A percentile compares a stretch with the other conserved stretches of the same genome.
These are phyloP conservation scores for Eutrema japonicum DNA, from an alignment of 345 rosid genomes.

Conservation along the genomic window DNA sequence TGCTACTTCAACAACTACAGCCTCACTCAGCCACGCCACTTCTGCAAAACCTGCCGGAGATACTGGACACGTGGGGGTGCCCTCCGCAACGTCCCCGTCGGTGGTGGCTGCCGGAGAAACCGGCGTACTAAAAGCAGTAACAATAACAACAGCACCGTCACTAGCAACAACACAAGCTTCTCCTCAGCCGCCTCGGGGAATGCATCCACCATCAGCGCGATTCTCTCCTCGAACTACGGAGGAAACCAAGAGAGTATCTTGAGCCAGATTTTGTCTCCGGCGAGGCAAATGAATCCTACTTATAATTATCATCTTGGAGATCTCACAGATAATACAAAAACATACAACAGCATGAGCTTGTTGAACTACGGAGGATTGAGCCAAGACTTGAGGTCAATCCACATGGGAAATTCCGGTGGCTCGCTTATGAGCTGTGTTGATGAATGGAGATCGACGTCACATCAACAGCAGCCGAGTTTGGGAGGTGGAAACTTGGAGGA, in stretches of 20 bases:
- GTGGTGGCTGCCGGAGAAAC: constrained; percentile 94
- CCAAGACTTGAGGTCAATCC: constrained; percentile 42
- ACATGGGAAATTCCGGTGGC: constrained; percentile 37
- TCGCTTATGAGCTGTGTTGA: constrained; percentile 43
- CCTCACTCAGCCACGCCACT: constrained; percentile 96
- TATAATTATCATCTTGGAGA: constrained; percentile 65
- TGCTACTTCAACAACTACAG: constrained; percentile 99
- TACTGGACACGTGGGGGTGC: constrained; percentile 99
- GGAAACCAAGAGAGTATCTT: constrained; percentile 46
- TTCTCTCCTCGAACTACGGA: constrained; percentile 44
- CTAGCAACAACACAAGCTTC: constrained; percentile 40
- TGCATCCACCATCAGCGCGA: constrained; percentile 42
- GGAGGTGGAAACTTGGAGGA: constrained; percentile 38
- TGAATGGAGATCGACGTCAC: constrained; percentile 39
- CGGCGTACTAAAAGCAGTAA: constrained; percentile 66
- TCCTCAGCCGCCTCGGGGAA: constrained; percentile 18
- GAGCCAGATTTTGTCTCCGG: constrained; percentile 58
- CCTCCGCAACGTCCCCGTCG: constrained; percentile 84
- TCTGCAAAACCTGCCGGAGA: constrained; percentile 93
- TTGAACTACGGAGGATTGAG: constrained; percentile 43
- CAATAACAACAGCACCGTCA: constrained; percentile 34
- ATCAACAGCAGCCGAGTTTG: constrained; percentile 22
- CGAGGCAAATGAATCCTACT: constrained; percentile 33
- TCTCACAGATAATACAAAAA: constrained; percentile 64
- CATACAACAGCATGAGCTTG: constrained; percentile 38